Base-by-base conservation (phyloP, 305 asterid species). In the Ajuga reptans region DNA sequence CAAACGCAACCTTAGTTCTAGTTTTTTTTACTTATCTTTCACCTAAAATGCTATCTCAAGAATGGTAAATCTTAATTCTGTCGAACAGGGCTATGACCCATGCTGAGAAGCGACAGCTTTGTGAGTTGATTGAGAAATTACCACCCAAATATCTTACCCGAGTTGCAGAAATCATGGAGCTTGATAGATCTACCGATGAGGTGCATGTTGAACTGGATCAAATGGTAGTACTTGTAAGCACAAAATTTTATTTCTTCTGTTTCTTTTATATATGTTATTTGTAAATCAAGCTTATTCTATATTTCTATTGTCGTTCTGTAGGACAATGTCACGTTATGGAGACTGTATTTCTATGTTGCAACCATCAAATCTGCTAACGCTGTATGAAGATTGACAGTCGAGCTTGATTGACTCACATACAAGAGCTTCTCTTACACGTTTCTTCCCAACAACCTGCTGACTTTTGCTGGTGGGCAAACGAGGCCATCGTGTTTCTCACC, bases 271-370 rank as follows among this genome's bases (percentile, higher is more conserved):
- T 37, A 17, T 52, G 69, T 57, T 52, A 72, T 57, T 58, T 52
- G 6, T 8, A 7, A 17, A 1, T 45, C 17, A 27, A 64, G 12
- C 36, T 47, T 41, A 5, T 33, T 37, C 9, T 10, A 6, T 1
- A 52, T 12, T 17, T n/a, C 52, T 61, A 0, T 64, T 47, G 29
- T 27, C 43, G 12, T 47, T 42, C 53, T 80, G 78, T 54, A 91
- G 98, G 92, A 83, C 65, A 79, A 76, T 9, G 80, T 47, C 24
- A 85, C 90, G 0, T 80, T 86, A 0, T 91, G 98, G 96, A 88
- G 94, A 71, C 67, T 89, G 74, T 80, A 84, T 74, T 82, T 74
- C 85, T 91, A 81, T 27, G 74, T 79, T 27, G 67, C 72, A 68
- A 63, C 90, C 0, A 71, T 82, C 72, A 70, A 53, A 79, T 82